Percentiles rank a stretch among this genome's conserved stretches.
Conservation (phyloP, 2,329 filamentous ascomycete genomes). For the Alternaria tenuissima region DNA sequence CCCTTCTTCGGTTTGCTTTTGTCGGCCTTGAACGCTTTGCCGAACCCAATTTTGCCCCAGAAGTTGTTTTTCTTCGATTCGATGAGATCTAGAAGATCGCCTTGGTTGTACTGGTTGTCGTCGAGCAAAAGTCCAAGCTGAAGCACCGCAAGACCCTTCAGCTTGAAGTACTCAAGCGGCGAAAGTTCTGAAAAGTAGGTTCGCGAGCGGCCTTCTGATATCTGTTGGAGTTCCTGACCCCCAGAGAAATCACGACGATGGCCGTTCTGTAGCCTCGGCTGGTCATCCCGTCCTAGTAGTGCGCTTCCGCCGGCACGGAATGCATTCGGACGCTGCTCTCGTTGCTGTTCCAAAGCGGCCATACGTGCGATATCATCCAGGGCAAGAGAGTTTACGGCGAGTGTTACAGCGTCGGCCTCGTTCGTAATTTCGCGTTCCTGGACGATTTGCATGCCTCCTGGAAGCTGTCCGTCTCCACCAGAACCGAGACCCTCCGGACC, state of each 20-base stretch:
- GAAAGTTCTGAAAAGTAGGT: constrained; percentile 97
- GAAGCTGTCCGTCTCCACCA: constrained; percentile 69
- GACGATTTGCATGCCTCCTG: constrained; percentile 75
- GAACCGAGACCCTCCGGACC: constrained; percentile 74
- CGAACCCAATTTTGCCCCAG: constrained; percentile 97
- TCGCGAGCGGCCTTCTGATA: constrained; percentile 66
- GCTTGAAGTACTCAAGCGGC: constrained; percentile 95
- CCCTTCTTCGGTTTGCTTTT: constrained; percentile 81
- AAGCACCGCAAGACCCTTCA: constrained; percentile 91
- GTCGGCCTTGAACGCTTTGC: constrained; percentile 68
- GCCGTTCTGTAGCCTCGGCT: constrained; percentile 72
- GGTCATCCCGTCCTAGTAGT: constrained; percentile 67
- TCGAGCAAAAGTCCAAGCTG: constrained; percentile 94
- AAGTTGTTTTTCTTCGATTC: constrained; percentile 93
- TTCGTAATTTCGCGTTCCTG: constrained; percentile 77
- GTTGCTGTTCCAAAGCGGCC: constrained; percentile 92
- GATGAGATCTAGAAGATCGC: constrained; percentile 90
- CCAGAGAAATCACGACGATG: constrained; percentile 72
- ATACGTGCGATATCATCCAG: constrained; percentile 96
- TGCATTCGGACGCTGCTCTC: constrained; percentile 84
- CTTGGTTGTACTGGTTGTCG: constrained; percentile 88
- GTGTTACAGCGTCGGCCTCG: constrained; percentile 80
- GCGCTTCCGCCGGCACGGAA: constrained; percentile 79
- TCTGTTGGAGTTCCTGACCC: constrained; percentile 60
- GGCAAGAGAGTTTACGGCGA: constrained; percentile 90